Base-by-base conservation (phyloP, 1,284 basidiomycete genomes). In the Gomphus sp. region DNA sequence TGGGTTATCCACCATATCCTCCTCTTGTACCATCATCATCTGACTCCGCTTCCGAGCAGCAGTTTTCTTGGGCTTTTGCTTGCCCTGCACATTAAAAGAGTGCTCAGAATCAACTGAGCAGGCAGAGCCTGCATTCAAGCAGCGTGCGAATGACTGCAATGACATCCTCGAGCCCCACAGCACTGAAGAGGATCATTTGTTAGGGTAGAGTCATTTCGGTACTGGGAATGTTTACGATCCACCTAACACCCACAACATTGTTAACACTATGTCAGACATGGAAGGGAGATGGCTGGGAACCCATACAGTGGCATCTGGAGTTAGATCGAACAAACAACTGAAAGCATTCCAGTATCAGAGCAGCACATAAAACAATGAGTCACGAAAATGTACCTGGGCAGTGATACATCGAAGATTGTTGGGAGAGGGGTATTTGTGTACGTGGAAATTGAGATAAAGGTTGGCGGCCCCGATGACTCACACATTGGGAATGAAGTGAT, bases 191-290 rank as follows among this genome's bases (percentile, higher is more conserved):
- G 22, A 22, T 22, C 88, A 62, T 86, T 71, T 45, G 81, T 72
- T 11, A 76, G 71, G 0, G 84, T 82, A 12, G 88, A 85, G 67
- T 90, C 87, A 8, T 82, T 81, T 54, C 87, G 82, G 73, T 88
- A 90, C 4, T 86, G 76, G 0, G 87, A 87, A 48, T 87, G 85
- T 70, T 80, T 89, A 52, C 72, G 61, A 64, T 90, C 87, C 5
- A 80, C 85, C 86, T 89, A 61, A 51, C 43, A 33, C 11, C 4
- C 22, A 12, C 36, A 2, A 4, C 37, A 31, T 22, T 22, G 22
- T 22, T 22, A 22, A 22, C 22, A 22, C 22, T 1, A 22, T 22
- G 22, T 22, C 22, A 12, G 3, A 6, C n/a, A 3, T n/a, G 37
- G 18, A n/a, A 10, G 9, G 33, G 48, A 25, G n/a, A 5, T 25